Base-by-base conservation (phyloP, 345 rosid species). In the Carallia brachiata region DNA sequence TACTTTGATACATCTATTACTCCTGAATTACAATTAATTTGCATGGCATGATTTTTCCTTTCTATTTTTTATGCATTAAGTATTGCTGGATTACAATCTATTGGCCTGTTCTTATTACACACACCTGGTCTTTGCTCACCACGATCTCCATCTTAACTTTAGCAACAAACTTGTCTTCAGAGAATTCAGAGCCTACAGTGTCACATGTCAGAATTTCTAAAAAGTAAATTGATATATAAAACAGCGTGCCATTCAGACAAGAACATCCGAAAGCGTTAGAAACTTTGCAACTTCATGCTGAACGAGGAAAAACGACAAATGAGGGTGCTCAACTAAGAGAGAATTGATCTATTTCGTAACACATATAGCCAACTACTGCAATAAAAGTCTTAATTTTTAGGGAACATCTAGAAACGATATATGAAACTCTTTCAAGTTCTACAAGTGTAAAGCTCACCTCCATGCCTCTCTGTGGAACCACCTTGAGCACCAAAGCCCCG, bases 121-220 rank as follows among this genome's bases (percentile, higher is more conserved):
- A 27, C 77, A 90, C 98, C 93, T 93, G 96, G 39, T 82, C 88
- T 82, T 85, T 90, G 75, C 65, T 80, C 77, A 93, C 96, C 68
- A 90, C 93, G 72, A 90, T 83, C 82, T 93, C 98, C 85, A 93
- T 83, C 78, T 93, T 93, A n/a, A 89, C 89, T 81, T 90, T 93
- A 67, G 89, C 93, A 61, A 90, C 86, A 73, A 93, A 89, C 32
- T 90, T 89, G 79, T 89, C 93, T 81, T 86, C 93, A 0, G 96
- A 87, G 85, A 93, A 93, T 77, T 93, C 98, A 54, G 93, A 93
- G 77, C 96, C 96, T 93, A 68, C 10, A 50, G 37, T 77, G 61
- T 40, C 50, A 12, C 3, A 44, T 44, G 16, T 75, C 58, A 32
- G 64, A 60, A 23, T 36, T 32, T 54, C 44, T 18, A 18, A 30